Percentiles rank a stretch among this genome's conserved stretches.
Conservation (phyloP, 1,284 basidiomycete genomes). For the Wallemia ichthyophaga region DNA sequence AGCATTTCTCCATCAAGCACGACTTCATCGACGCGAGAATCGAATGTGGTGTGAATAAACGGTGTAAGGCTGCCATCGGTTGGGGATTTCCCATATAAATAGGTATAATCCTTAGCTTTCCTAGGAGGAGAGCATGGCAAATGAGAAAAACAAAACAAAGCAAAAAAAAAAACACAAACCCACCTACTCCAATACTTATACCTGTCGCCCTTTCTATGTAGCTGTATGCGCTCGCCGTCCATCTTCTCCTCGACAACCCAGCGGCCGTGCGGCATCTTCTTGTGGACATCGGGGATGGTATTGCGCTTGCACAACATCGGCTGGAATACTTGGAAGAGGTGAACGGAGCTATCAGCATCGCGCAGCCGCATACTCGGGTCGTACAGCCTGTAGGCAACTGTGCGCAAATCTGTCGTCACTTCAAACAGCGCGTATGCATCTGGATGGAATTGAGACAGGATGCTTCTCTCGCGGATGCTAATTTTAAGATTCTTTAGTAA, state of each 20-base stretch:
- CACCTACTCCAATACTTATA: slow-evolving; percentile 74
- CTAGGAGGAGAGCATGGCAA: slow-evolving; percentile 18
- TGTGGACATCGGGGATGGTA: slow-evolving; percentile 13
- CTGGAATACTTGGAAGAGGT: slow-evolving; percentile 39
- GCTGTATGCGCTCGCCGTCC: slow-evolving; percentile 75
- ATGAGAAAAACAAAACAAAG: not conserved
- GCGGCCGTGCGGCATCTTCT: slow-evolving; percentile 33
- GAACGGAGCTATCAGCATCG: not conserved
- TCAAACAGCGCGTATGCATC: slow-evolving; percentile 75
- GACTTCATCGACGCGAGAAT: slow-evolving; percentile 49
- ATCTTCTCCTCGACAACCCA: slow-evolving; percentile 70
- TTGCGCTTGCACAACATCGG: slow-evolving; percentile 79
- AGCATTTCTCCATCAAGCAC: slow-evolving; percentile 91
- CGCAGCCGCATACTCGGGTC: slow-evolving; percentile 9
- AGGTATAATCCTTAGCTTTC: slow-evolving; percentile 78
- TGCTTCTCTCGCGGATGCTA: slow-evolving; percentile 35
- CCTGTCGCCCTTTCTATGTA: slow-evolving; percentile 62
- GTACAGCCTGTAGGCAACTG: slow-evolving; percentile 33
- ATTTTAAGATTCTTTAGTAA: slow-evolving; percentile 44
- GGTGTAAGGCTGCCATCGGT: slow-evolving; percentile 60
- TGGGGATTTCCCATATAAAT: slow-evolving; percentile 55
- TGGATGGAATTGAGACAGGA: slow-evolving; percentile 60
- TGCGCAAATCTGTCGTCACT: slow-evolving; percentile 73
- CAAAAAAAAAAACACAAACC: slow-evolving; percentile 5
- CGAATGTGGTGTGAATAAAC: slow-evolving; percentile 40